These are phyloP conservation scores for Xylogone sp. DNA, from an alignment of 2,329 filamentous ascomycete genomes.

Conservation along the genomic window DNA sequence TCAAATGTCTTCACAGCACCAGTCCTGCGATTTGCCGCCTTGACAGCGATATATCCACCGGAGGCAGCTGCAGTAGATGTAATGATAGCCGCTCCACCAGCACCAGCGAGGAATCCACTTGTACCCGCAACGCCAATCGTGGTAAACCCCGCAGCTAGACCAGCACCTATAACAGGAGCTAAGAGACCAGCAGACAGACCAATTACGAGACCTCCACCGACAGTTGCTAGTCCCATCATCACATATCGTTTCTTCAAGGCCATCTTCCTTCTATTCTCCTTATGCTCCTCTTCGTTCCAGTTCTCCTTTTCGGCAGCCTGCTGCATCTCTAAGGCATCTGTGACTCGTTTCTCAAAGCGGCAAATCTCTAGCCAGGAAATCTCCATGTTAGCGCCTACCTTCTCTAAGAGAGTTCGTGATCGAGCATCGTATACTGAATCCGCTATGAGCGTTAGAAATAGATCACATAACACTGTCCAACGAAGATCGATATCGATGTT, in stretches of 20 bases:
- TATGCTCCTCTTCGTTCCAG: constrained; percentile 95
- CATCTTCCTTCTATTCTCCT: constrained; percentile 78
- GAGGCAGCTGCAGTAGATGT: constrained; percentile 84
- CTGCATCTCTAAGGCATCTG: constrained; percentile 96
- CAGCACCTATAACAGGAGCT: constrained; percentile 90
- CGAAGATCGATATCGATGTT: constrained; percentile 94
- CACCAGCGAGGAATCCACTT: constrained; percentile 81
- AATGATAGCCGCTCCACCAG: constrained; percentile 90
- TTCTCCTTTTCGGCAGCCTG: constrained; percentile 91
- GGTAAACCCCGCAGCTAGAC: constrained; percentile 89
- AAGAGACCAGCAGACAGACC: constrained; percentile 88
- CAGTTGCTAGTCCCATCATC: constrained; percentile 95
- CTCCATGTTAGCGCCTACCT: constrained; percentile 74
- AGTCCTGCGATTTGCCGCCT: constrained; percentile 81
- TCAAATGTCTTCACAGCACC: constrained; percentile 95
- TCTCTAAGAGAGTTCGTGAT: constrained; percentile 78
- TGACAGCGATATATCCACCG: constrained; percentile 80
- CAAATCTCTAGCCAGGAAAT: constrained; percentile 92
- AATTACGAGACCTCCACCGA: constrained; percentile 92
- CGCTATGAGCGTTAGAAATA: constrained; percentile 95
- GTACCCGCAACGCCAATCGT: constrained; percentile 92
- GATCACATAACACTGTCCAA: constrained; percentile 94
- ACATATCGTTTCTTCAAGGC: constrained; percentile 81
- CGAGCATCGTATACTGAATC: constrained; percentile 90
- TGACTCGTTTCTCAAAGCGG: constrained; percentile 94